These are phyloP conservation scores for Apiotrichum domesticum DNA, from an alignment of 1,284 basidiomycete species.

Conservation along the genomic window DNA sequence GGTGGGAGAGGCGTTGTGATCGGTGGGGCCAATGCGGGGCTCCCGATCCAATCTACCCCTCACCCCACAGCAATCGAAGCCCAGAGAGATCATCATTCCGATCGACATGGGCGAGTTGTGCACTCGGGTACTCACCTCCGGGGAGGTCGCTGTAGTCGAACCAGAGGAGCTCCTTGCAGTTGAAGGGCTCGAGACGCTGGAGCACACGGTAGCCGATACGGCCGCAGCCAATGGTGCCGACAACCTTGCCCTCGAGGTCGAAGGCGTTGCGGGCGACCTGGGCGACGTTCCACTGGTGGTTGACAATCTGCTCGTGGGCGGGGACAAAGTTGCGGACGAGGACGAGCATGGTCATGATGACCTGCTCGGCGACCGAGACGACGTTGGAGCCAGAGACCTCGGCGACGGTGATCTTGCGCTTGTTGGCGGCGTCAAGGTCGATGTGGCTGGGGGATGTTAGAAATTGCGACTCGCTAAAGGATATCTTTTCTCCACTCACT, in stretches of 20 bases:
- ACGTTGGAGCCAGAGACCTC: slow-evolving; percentile 82
- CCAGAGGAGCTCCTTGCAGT: slow-evolving; percentile 86
- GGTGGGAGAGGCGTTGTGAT: not conserved
- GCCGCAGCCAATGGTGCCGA: slow-evolving; percentile 80
- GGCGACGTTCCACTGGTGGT: slow-evolving; percentile 79
- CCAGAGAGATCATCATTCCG: too few relatives aligned
- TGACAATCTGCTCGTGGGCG: slow-evolving; percentile 65
- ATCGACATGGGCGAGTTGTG: too few relatives aligned
- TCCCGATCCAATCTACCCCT: too few relatives aligned
- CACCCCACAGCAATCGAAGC: too few relatives aligned
- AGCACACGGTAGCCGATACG: slow-evolving; percentile 85
- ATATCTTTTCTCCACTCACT: slow-evolving; percentile 1
- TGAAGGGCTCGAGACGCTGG: slow-evolving; percentile 78
- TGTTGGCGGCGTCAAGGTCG: slow-evolving; percentile 81
- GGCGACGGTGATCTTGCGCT: slow-evolving; percentile 72
- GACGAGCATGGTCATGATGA: slow-evolving; percentile 69
- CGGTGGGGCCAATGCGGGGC: too few relatives aligned
- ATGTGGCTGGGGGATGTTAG: slow-evolving; percentile 63
- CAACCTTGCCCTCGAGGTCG: slow-evolving; percentile 85
- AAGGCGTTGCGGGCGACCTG: slow-evolving; percentile 72
- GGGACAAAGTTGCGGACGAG: slow-evolving; percentile 72
- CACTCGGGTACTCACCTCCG: slow-evolving; percentile 23
- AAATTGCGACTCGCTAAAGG: not conserved
- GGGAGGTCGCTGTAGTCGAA: slow-evolving; percentile 84
- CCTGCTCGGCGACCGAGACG: slow-evolving; percentile 75